These are phyloP conservation scores for Trichocladium uniseriatum DNA, from an alignment of 495 filamentous ascomycete genomes.

Conservation along the genomic window DNA sequence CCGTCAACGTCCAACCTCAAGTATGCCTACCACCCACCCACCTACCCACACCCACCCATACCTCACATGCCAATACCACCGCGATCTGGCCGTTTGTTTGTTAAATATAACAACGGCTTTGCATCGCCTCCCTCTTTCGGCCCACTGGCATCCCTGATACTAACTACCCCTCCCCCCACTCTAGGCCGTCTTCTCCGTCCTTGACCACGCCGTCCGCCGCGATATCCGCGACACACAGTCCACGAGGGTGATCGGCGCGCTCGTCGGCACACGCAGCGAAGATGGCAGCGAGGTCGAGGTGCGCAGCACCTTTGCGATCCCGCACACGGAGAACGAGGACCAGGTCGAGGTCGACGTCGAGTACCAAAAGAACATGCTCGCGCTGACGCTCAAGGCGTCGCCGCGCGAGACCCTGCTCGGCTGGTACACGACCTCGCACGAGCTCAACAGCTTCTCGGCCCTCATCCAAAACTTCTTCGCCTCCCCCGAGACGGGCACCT, in stretches of 20 bases:
- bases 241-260: conserved; percentile 90
- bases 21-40: conserved; percentile 41
- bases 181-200: conserved; percentile 89
- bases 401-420: conserved; percentile 90
- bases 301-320: conserved; percentile 89
- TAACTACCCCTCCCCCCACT: background rate
- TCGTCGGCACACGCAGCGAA: conserved; percentile 84
- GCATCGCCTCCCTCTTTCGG: too few species aligned
- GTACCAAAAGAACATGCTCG: conserved; percentile 98
- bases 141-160: background rate
- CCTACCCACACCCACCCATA: background rate
- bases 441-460: conserved; percentile 95
- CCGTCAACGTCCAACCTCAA: conserved; percentile 90
- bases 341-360: conserved; percentile 99
- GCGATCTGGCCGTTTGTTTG: conserved; percentile 7
- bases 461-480: conserved; percentile 99
- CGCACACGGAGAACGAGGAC: conserved; percentile 94
- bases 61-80: background rate
- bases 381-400: conserved; percentile 84
- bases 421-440: conserved; percentile 94
- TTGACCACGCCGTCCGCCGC: conserved; percentile 91
- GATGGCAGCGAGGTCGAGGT: conserved; percentile 95
- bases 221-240: conserved; percentile 81
- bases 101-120: too few species aligned
- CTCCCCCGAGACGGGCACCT: conserved; percentile 90